phyloP scores from a whole-genome alignment of 768 basidiomycete genomes.

The Boletus pseudo-olivaceus region DNA sequence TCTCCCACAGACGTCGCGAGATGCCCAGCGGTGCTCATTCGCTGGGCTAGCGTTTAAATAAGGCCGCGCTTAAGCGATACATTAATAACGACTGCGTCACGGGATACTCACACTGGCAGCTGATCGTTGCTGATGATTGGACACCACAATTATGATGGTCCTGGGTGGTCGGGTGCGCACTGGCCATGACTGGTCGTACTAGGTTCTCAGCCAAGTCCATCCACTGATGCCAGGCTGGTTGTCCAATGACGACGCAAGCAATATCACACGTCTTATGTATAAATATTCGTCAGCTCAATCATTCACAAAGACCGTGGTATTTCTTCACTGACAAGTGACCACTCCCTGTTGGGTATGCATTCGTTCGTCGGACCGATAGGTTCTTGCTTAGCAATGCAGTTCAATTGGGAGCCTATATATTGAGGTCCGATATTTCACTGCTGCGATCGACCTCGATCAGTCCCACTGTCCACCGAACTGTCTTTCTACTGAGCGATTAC shows the following conservation, averaged over 20 bases:
- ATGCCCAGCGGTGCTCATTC: neutral
- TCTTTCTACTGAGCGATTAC: neutral
- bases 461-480: neutral
- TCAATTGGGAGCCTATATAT: constrained; percentile 13
- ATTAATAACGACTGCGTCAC: neutral
- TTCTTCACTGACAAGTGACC: neutral
- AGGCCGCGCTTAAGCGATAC: neutral
- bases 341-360: neutral
- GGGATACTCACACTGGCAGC: neutral
- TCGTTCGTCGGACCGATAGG: constrained; percentile 1
- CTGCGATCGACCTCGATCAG: neutral
- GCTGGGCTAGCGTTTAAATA: neutral
- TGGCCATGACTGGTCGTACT: too few relatives aligned
- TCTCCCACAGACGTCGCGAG: neutral
- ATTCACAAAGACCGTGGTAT: constrained; percentile 1
- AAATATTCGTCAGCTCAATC: neutral
- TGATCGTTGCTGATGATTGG: neutral
- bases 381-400: constrained; percentile 12
- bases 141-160: too few relatives aligned
- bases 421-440: neutral
- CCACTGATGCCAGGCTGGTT: too few relatives aligned
- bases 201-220: too few relatives aligned
- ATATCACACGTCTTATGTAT: too few relatives aligned
- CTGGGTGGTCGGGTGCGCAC: too few relatives aligned
- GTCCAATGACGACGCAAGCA: too few relatives aligned